These are phyloP conservation scores for Phalaenopsis hybrid DNA, from an alignment of 116 monocot genomes.

Conservation along the genomic window DNA sequence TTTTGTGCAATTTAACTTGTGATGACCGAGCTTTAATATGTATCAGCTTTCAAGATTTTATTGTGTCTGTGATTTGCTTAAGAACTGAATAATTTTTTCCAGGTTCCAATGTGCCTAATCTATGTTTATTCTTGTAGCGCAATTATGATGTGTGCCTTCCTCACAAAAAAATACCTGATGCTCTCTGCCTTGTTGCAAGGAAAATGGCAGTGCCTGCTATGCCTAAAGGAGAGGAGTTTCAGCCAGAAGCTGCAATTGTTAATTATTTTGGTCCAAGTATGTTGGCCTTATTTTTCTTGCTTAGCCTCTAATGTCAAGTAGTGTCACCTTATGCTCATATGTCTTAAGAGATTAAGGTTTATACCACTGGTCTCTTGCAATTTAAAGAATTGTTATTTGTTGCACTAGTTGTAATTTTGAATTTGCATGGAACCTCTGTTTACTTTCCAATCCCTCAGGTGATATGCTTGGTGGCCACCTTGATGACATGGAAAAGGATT, in stretches of 20 bases:
- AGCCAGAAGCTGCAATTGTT: conserved; percentile 91
- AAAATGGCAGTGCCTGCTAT: conserved; percentile 81
- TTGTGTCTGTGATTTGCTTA: background rate
- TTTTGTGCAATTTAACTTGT: background rate
- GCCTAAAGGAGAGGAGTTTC: conserved; percentile 69
- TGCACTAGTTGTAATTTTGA: background rate
- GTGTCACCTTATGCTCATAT: background rate
- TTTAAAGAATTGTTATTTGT: background rate
- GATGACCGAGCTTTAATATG: background rate
- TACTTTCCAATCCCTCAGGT: conserved; percentile 38
- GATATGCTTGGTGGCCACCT: conserved; percentile 98
- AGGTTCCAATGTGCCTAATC: background rate
- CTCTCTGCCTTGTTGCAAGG: conserved; percentile 61
- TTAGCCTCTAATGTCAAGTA: background rate
- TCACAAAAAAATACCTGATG: conserved; percentile 77
- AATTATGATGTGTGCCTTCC: conserved; percentile 81
- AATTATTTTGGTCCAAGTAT: conserved; percentile 95
- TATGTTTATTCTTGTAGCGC: conserved; percentile 36
- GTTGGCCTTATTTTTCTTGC: conserved; percentile 1
- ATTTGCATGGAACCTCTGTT: background rate
- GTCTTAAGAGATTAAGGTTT: background rate
- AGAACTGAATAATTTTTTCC: background rate
- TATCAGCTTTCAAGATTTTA: background rate
- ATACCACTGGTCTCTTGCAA: background rate
- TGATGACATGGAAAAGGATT: conserved; percentile 98